Evolutionary conservation across 1,139 yeast species (phyloP).

Genomic region (Geotrichum australiense): DNA sequence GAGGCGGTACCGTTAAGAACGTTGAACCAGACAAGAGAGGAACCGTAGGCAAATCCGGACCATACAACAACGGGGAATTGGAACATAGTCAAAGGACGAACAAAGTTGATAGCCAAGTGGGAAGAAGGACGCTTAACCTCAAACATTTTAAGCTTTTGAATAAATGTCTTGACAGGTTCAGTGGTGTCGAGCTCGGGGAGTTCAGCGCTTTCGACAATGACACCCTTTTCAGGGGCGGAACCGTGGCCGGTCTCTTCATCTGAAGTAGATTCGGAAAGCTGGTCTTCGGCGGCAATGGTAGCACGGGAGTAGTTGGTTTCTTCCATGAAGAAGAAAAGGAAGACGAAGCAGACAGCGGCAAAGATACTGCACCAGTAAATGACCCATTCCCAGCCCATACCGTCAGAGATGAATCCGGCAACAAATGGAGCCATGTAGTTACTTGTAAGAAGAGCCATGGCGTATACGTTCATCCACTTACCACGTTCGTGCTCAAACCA

Average conservation of each 20-base stretch:
- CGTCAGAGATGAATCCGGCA: conserved; percentile 60
- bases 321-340: conserved; percentile 54
- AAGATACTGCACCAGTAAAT: conserved; percentile 74
- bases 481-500: conserved; percentile 76
- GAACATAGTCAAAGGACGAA: conserved; percentile 25
- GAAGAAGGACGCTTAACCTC: conserved; percentile 17
- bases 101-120: conserved; percentile 22
- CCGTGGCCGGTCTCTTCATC: neutral
- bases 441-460: conserved; percentile 70
- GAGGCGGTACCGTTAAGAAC: conserved; percentile 55
- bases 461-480: conserved; percentile 65
- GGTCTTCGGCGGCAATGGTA: conserved; percentile 22
- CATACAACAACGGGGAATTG: conserved; percentile 53
- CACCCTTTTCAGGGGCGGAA: conserved; percentile 1
- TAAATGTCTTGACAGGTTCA: conserved; percentile 18
- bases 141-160: conserved; percentile 36
- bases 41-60: conserved; percentile 58
- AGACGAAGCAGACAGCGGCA: conserved; percentile 49
- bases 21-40: conserved; percentile 52
- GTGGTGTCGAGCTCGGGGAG: conserved; percentile 10
- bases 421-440: conserved; percentile 72
- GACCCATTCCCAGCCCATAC: conserved; percentile 66
- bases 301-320: conserved; percentile 65
- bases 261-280: conserved; percentile 1
- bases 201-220: conserved; percentile 10